Evolutionary conservation across 116 monocot species (phyloP).

Genomic region (Posidonia oceanica): DNA sequence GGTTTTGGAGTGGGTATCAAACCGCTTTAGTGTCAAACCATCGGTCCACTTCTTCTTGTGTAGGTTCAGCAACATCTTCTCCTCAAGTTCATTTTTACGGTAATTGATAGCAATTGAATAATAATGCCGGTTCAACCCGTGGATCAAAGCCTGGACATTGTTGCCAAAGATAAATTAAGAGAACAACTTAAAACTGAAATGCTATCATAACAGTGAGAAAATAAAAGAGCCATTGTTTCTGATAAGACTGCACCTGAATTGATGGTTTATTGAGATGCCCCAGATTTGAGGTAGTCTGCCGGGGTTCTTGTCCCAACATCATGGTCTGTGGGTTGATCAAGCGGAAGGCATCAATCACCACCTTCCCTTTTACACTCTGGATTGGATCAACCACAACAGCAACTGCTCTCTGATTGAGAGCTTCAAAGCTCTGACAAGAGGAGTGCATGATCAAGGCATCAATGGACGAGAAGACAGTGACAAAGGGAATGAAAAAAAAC

Average conservation of each 20-base stretch:
- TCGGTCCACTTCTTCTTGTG: constrained; percentile 95
- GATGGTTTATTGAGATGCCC: constrained; percentile 94
- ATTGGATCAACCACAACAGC: constrained; percentile 94
- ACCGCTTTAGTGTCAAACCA: constrained; percentile 50
- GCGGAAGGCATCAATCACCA: constrained; percentile 95
- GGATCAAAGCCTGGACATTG: constrained; percentile 57
- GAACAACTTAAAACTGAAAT: neutral
- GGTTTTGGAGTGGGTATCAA: constrained; percentile 72
- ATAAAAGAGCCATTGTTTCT: neutral
- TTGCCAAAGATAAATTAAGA: neutral
- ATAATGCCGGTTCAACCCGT: constrained; percentile 86
- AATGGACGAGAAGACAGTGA: too few relatives aligned
- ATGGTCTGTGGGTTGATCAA: constrained; percentile 92
- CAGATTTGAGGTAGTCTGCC: constrained; percentile 86
- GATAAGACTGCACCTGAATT: constrained; percentile 37
- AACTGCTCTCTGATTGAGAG: constrained; percentile 85
- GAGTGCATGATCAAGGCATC: neutral
- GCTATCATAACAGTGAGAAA: neutral
- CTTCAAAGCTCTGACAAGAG: constrained; percentile 72
- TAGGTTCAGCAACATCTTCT: constrained; percentile 87
- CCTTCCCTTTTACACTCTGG: constrained; percentile 97
- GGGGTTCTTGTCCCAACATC: constrained; percentile 97
- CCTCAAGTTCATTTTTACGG: constrained; percentile 84
- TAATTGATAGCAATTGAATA: constrained; percentile 98
- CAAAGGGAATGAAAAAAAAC: neutral